Evolutionary conservation across 73 alveolate species (phyloP), one percentile per base, ranked within the genome.

Genomic region (Paramecium octaurelia): DNA sequence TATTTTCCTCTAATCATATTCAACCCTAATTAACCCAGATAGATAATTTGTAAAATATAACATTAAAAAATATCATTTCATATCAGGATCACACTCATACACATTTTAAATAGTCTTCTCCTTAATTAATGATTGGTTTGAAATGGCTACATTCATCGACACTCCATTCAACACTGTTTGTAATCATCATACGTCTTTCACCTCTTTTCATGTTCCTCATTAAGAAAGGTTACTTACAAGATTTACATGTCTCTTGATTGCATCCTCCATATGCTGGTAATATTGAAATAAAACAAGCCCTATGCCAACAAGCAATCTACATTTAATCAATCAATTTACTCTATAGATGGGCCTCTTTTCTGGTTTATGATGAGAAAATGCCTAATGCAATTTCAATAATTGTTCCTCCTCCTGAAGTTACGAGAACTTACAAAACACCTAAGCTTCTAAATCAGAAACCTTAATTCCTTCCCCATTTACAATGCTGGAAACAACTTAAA

Each of bases 81-180:
- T 40, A 40, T 40, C 48, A 40, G 48, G 48, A 40, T 40, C n/a
- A 64, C 42, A 64, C 24, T 64, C 84, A 64, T 27, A 64, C 84
- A 64, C 84, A 73, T 73, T 48, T 80, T 42, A 80, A 80, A 46
- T 80, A 80, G 46, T 80, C 91, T 80, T 80, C 91, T 42, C 75
- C 75, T 18, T 29, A 35, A 44, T 80, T 46, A 40, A 27, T 48
- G 44, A 80, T 43, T 11, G 91, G 91, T 23, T 48, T 80, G 16
- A 23, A n/a, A 48, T 80, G 91, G 58, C 91, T 31, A 16, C n/a
- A n/a, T 23, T 80, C 91, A 80, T 80, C 91, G 10, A 44, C 58
- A 20, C 24, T 46, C 91, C 91, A 80, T 23, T 80, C 91, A 21
- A 80, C 7, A 43, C 34, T 23, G 46, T 42, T 44, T 24, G 29